A percentile compares a stretch with the other conserved stretches of the same genome.
Conservation (phyloP, 1,284 basidiomycete species). For the Leccinum variabile region DNA sequence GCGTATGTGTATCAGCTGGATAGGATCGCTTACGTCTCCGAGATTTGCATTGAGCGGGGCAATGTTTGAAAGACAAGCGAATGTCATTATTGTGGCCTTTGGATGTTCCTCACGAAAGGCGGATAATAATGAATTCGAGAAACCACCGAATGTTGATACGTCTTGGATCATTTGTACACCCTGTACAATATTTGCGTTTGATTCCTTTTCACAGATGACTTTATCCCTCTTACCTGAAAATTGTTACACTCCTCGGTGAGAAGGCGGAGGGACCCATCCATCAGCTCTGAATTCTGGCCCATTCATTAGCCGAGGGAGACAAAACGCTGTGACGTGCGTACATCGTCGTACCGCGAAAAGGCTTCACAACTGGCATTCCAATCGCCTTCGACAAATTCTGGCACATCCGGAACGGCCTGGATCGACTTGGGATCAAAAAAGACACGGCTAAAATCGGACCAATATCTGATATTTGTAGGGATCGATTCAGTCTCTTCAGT, state of each 20-base stretch:
- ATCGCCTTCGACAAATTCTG: constrained; percentile 49
- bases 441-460: constrained; percentile 77
- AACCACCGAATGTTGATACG: constrained; percentile 60
- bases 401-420: constrained; percentile 58
- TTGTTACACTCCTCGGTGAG: constrained; percentile 74
- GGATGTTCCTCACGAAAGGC: constrained; percentile 63
- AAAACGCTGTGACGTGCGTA: constrained; percentile 29
- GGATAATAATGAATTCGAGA: constrained; percentile 56
- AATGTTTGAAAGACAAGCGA: constrained; percentile 55
- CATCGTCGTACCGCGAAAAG: constrained; percentile 58
- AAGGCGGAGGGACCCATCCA: constrained; percentile 64
- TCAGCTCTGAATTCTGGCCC: constrained; percentile 52
- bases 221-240: constrained; percentile 56
- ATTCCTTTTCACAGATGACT: not conserved
- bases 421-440: constrained; percentile 64
- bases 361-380: constrained; percentile 55
- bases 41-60: constrained; percentile 36
- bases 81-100: constrained; percentile 55
- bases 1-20: not conserved
- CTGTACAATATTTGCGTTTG: constrained; percentile 36
- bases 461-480: constrained; percentile 53
- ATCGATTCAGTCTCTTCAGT: constrained; percentile 16
- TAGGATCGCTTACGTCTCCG: constrained; percentile 44
- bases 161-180: constrained; percentile 70
- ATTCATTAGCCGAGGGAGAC: constrained; percentile 11